phyloP scores from a whole-genome alignment of 2,329 filamentous ascomycete genomes.

The Xylaria sp. region DNA sequence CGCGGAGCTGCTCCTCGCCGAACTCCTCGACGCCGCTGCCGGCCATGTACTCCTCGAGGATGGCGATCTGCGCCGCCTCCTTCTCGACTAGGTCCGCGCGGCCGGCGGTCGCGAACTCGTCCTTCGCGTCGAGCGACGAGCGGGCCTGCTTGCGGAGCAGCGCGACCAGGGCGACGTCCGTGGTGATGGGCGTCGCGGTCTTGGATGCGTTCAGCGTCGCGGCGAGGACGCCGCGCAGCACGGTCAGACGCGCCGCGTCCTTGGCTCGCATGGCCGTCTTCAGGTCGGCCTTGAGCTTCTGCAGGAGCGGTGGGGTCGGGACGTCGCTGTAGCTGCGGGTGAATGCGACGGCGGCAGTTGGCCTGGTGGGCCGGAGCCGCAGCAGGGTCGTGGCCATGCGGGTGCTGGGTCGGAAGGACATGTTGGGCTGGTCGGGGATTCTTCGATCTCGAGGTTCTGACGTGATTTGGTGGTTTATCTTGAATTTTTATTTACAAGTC shows the following conservation, averaged over 20 bases:
- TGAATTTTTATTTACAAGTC: neutral
- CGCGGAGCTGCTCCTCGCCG: slow-evolving; percentile 52
- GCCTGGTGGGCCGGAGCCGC: slow-evolving; percentile 9
- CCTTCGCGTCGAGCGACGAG: slow-evolving; percentile 51
- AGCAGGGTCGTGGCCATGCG: slow-evolving; percentile 25
- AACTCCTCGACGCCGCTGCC: slow-evolving; percentile 55
- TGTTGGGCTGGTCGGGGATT: neutral
- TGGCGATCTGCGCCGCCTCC: slow-evolving; percentile 59
- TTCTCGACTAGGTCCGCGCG: slow-evolving; percentile 65
- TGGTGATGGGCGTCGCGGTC: slow-evolving; percentile 62
- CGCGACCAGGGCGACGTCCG: slow-evolving; percentile 62
- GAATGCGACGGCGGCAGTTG: slow-evolving; percentile 2
- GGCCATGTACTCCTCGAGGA: slow-evolving; percentile 61
- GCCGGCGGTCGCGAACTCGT: slow-evolving; percentile 59
- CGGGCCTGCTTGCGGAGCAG: slow-evolving; percentile 61
- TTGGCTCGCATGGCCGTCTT: slow-evolving; percentile 63
- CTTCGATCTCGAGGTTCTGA: neutral
- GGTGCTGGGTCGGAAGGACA: slow-evolving; percentile 25
- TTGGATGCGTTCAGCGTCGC: slow-evolving; percentile 72
- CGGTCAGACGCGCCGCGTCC: slow-evolving; percentile 58
- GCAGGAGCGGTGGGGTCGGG: slow-evolving; percentile 42
- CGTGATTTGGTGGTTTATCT: neutral
- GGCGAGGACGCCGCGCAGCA: slow-evolving; percentile 63
- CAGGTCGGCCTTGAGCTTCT: slow-evolving; percentile 54
- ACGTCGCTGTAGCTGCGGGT: slow-evolving; percentile 23